Percentiles rank a stretch among this genome's conserved stretches.
phyloP scores from a whole-genome alignment of 2,329 filamentous ascomycete genomes.

The Xylariaceae sp. region DNA sequence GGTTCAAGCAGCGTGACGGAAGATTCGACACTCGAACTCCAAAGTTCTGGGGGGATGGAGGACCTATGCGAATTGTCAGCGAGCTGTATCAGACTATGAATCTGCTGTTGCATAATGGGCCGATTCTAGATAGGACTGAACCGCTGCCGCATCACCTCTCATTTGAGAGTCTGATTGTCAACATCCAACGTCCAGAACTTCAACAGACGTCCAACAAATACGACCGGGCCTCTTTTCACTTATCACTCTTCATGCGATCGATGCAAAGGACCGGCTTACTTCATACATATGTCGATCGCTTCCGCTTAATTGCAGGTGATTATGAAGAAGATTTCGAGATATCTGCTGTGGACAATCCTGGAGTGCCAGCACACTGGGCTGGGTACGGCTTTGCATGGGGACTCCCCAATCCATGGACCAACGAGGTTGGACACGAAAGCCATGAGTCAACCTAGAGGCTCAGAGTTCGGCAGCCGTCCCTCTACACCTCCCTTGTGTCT shows the following conservation, averaged over 20 bases:
- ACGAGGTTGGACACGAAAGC: too few relatives aligned
- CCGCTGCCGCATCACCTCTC: background rate
- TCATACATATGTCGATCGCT: background rate
- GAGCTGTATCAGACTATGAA: constrained; percentile 5
- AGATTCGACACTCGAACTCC: background rate
- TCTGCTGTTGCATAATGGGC: constrained; percentile 1
- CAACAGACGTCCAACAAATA: background rate
- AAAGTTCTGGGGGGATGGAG: background rate
- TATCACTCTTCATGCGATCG: background rate
- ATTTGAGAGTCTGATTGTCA: background rate
- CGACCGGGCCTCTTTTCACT: background rate
- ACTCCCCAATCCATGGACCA: too few relatives aligned
- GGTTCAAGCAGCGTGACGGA: background rate
- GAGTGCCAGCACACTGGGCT: background rate
- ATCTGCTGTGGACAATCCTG: background rate
- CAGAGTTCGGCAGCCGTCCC: too few relatives aligned
- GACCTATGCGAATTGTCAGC: background rate
- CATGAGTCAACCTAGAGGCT: too few relatives aligned
- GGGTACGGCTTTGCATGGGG: background rate
- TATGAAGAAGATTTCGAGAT: background rate
- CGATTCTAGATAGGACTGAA: background rate
- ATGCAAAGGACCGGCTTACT: background rate
- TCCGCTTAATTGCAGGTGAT: background rate
- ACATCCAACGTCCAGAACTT: background rate
- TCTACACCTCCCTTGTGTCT: too few relatives aligned